phyloP scores from a whole-genome alignment of 164 flowering plant species.

The Annona squamosa region DNA sequence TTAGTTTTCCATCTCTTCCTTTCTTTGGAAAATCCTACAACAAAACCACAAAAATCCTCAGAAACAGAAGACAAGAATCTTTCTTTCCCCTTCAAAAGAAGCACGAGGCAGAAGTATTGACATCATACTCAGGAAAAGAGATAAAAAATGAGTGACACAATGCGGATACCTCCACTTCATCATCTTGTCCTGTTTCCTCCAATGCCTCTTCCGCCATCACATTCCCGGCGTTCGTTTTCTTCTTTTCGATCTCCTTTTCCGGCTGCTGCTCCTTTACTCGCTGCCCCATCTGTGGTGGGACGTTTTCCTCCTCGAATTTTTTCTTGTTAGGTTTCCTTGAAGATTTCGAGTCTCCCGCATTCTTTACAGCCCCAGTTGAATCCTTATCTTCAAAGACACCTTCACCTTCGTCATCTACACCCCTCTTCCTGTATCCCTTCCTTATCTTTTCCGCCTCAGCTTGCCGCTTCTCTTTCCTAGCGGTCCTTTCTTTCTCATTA shows the following conservation, averaged over 20 bases:
- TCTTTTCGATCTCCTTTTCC: neutral
- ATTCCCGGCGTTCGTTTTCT: neutral
- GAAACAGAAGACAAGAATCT: too few relatives aligned
- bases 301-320: neutral
- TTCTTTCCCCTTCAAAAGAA: too few relatives aligned
- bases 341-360: neutral
- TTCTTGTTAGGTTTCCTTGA: neutral
- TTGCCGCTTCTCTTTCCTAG: neutral
- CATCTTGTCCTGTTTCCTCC: too few relatives aligned
- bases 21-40: neutral
- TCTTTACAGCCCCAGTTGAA: neutral
- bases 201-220: neutral
- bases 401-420: neutral
- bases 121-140: neutral
- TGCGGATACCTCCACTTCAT: neutral
- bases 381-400: neutral
- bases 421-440: neutral
- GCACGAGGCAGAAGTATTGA: too few relatives aligned
- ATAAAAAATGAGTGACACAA: neutral
- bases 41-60: neutral
- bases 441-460: neutral
- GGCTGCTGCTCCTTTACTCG: neutral
- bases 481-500: too few relatives aligned
- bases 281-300: too few relatives aligned
- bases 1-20: neutral